phyloP scores from a whole-genome alignment of 2,329 filamentous ascomycete genomes.

The Phialocephala subalpina region DNA sequence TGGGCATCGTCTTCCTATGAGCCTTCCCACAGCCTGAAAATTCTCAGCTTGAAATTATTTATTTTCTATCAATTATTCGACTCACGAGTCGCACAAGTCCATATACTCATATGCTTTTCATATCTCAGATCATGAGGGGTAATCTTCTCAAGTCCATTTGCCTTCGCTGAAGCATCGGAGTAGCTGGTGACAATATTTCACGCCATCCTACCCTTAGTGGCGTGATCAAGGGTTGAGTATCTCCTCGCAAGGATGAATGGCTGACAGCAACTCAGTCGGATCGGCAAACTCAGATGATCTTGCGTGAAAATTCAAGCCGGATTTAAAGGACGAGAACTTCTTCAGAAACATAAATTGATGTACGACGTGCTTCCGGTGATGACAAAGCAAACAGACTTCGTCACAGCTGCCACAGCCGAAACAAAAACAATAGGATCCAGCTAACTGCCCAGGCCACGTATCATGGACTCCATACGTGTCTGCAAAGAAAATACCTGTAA shows the following conservation, averaged over 20 bases:
- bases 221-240: conserved; percentile 70
- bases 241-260: conserved; percentile 71
- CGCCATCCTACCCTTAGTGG: conserved; percentile 62
- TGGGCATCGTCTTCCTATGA: conserved; percentile 72
- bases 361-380: conserved; percentile 73
- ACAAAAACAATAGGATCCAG: conserved; percentile 65
- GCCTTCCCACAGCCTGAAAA: conserved; percentile 69
- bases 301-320: too few species aligned
- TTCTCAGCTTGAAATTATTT: conserved; percentile 39
- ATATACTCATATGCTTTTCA: neutral
- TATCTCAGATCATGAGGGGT: conserved; percentile 65
- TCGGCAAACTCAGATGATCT: too few species aligned
- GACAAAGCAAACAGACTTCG: conserved; percentile 68
- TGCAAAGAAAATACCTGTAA: conserved; percentile 71
- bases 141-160: conserved; percentile 60
- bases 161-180: conserved; percentile 69
- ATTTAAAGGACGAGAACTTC: too few species aligned
- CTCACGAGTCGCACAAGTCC: conserved; percentile 4
- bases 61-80: neutral
- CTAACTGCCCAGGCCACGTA: conserved; percentile 70
- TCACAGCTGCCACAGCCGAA: conserved; percentile 72
- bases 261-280: conserved; percentile 37
- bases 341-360: conserved; percentile 12
- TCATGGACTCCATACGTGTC: conserved; percentile 65
- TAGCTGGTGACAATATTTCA: conserved; percentile 69